These are phyloP conservation scores for Tuber aestivum DNA, from an alignment of 495 filamentous ascomycete species.

Conservation along the genomic window DNA sequence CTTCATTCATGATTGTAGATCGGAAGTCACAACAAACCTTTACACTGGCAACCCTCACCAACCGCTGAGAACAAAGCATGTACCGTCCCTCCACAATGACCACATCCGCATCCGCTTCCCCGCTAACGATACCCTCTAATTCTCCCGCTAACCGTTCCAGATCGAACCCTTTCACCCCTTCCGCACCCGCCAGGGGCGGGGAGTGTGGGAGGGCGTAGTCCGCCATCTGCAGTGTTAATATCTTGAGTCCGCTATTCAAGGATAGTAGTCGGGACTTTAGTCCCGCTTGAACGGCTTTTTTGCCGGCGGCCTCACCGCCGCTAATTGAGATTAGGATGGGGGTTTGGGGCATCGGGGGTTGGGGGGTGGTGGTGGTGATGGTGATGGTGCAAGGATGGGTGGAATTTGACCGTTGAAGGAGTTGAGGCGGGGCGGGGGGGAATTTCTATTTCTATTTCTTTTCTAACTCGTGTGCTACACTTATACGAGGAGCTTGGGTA, in stretches of 20 bases:
- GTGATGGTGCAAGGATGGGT: neutral
- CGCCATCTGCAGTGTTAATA: conserved; percentile 27
- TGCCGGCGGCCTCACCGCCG: conserved; percentile 28
- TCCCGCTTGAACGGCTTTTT: conserved; percentile 32
- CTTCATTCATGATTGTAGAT: neutral
- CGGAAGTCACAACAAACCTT: conserved; percentile 11
- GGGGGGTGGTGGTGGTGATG: neutral
- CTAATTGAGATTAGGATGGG: conserved; percentile 34
- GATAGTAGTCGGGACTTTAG: conserved; percentile 22
- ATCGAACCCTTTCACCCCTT: conserved; percentile 21
- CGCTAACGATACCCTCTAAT: conserved; percentile 5
- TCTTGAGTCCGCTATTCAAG: conserved; percentile 17
- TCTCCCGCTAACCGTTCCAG: conserved; percentile 24
- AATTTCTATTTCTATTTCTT: too few species aligned
- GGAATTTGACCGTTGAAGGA: too few species aligned
- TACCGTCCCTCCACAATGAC: conserved; percentile 37
- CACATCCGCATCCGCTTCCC: conserved; percentile 24
- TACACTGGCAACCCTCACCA: conserved; percentile 30
- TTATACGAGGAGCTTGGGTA: too few species aligned
- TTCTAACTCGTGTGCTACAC: too few species aligned
- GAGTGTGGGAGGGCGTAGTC: conserved; percentile 15
- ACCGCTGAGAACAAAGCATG: conserved; percentile 19
- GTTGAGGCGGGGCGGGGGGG: neutral
- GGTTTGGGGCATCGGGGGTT: conserved; percentile 14
- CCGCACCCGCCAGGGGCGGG: neutral